These are phyloP conservation scores for Apiotrichum brassicae DNA, from an alignment of 1,284 basidiomycete genomes.

Conservation along the genomic window DNA sequence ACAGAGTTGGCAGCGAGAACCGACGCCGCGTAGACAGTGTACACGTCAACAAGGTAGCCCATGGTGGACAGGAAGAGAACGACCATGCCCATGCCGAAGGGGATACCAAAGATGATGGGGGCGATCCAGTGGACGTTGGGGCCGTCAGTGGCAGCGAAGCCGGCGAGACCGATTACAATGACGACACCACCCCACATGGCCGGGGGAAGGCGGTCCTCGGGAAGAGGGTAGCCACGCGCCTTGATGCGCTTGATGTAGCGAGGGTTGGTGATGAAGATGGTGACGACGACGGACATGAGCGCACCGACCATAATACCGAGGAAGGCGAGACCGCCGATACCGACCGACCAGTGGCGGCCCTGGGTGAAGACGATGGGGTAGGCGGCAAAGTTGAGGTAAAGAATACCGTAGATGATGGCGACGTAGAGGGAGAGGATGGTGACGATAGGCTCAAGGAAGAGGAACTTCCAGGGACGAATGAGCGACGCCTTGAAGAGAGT, in stretches of 20 bases:
- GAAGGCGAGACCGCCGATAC: constrained; percentile 60
- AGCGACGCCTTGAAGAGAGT: constrained; percentile 45
- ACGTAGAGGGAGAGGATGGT: constrained; percentile 52
- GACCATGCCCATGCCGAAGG: constrained; percentile 60
- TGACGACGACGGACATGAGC: constrained; percentile 54
- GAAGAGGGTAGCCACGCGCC: constrained; percentile 50
- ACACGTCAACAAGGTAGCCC: constrained; percentile 61
- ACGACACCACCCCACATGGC: constrained; percentile 47
- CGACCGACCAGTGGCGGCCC: constrained; percentile 57
- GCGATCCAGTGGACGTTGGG: constrained; percentile 51
- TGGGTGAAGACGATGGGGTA: constrained; percentile 59
- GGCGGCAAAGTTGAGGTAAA: constrained; percentile 42
- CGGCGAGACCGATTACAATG: constrained; percentile 44
- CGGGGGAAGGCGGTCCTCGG: constrained; percentile 57
- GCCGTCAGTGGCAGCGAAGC: constrained; percentile 44
- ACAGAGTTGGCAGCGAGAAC: constrained; percentile 65
- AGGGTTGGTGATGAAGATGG: constrained; percentile 50
- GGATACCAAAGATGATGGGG: constrained; percentile 55
- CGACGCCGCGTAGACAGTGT: constrained; percentile 52
- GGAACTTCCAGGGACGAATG: constrained; percentile 49
- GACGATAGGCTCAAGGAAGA: constrained; percentile 50
- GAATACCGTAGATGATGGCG: constrained; percentile 52
- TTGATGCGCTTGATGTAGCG: constrained; percentile 57
- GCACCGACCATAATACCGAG: constrained; percentile 61
- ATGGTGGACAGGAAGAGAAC: constrained; percentile 57